Percentiles rank a stretch among this genome's conserved stretches.
Evolutionary conservation across 176 grass and related monocot genomes (phyloP).

Genomic region (Cenchrus fungigraminus): DNA sequence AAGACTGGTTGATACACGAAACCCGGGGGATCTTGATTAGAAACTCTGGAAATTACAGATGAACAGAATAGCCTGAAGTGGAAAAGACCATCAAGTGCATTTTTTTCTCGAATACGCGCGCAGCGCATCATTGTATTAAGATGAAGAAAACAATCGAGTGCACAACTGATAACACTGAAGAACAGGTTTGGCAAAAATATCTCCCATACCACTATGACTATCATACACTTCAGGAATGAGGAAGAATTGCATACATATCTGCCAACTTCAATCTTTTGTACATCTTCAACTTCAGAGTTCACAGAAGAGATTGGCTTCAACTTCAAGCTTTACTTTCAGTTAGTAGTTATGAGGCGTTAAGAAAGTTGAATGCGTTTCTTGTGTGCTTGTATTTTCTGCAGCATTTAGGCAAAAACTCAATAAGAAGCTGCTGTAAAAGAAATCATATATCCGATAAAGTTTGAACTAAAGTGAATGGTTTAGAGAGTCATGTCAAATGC

Average conservation of each 20-base stretch:
- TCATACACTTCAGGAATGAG: constrained; percentile 18
- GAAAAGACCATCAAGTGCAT: not conserved
- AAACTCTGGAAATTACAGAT: constrained; percentile 12
- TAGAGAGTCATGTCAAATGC: constrained; percentile 3
- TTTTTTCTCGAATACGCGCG: too few species aligned
- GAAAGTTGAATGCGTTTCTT: constrained; percentile 18
- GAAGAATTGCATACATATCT: constrained; percentile 1
- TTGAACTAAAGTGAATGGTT: constrained; percentile 11
- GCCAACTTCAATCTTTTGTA: not conserved
- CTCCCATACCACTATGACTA: constrained; percentile 3
- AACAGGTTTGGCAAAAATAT: constrained; percentile 21
- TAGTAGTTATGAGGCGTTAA: not conserved
- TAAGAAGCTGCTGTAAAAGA: not conserved
- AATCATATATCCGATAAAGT: not conserved
- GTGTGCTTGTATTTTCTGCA: constrained; percentile 30
- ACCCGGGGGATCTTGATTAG: too few species aligned
- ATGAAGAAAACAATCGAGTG: not conserved
- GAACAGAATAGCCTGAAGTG: not conserved
- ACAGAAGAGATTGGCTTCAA: constrained; percentile 11
- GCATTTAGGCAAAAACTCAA: constrained; percentile 17
- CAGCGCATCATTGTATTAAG: too few species aligned
- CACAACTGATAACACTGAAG: not conserved
- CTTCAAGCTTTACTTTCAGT: constrained; percentile 31
- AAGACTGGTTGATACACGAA: not conserved
- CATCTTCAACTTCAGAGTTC: constrained; percentile 13